Percentiles rank a stretch among this genome's conserved stretches.
phyloP scores from a whole-genome alignment of 768 basidiomycete species.

The Kwoniella sp. region DNA sequence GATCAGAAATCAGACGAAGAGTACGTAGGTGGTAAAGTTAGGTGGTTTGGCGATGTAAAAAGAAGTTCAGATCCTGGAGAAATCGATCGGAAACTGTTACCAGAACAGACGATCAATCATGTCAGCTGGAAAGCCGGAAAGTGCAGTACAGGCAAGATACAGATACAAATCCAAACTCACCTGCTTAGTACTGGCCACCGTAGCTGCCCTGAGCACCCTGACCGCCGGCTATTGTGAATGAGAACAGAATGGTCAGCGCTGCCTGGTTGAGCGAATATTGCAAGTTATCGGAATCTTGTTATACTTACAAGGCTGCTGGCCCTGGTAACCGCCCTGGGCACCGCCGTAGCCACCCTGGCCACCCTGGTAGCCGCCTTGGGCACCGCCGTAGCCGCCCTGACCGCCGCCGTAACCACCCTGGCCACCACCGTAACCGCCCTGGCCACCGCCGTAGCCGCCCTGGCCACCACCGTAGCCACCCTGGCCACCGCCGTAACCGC shows the following conservation, averaged over 20 bases:
- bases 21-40: background rate
- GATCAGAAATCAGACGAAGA: conserved; percentile 1
- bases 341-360: conserved; percentile 31
- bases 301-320: conserved; percentile 30
- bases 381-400: conserved; percentile 41
- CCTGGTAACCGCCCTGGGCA: conserved; percentile 44
- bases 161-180: conserved; percentile 1
- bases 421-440: conserved; percentile 30
- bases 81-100: background rate
- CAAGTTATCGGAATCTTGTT: no score
- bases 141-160: no score
- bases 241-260: background rate
- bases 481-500: conserved; percentile 54
- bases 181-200: conserved; percentile 35
- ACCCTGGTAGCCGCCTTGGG: conserved; percentile 42
- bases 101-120: background rate
- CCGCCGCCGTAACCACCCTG: conserved; percentile 44
- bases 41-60: background rate
- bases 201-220: conserved; percentile 47
- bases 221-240: conserved; percentile 21
- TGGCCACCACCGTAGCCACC: conserved; percentile 46
- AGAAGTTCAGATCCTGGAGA: background rate
- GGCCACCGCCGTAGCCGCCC: conserved; percentile 52
- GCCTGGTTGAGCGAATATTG: background rate
- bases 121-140: no score